Evolutionary conservation across 1,139 yeast species (phyloP).

Genomic region (Pichia sp.): DNA sequence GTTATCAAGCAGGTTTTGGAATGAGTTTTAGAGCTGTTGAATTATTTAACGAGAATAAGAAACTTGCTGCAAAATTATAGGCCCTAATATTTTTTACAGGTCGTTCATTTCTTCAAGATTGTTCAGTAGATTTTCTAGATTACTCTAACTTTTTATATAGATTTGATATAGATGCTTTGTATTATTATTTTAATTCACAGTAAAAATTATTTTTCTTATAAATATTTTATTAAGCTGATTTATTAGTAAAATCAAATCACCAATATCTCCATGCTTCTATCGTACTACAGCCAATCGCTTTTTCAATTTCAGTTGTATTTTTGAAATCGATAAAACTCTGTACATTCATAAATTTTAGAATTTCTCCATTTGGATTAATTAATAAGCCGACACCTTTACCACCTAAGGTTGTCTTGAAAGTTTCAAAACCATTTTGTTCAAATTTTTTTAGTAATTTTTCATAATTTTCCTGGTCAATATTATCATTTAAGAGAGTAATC

Average conservation of each 20-base stretch:
- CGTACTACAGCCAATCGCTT: constrained; percentile 37
- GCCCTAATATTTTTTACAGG: no score
- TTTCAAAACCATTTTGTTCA: constrained; percentile 53
- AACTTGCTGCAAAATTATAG: constrained; percentile 5
- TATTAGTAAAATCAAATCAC: no score
- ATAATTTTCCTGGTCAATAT: constrained; percentile 33
- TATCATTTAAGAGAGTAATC: constrained; percentile 66
- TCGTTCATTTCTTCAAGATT: background rate
- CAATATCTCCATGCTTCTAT: constrained; percentile 55
- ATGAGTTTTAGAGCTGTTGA: constrained; percentile 47
- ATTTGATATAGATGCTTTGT: no score
- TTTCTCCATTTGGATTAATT: constrained; percentile 25
- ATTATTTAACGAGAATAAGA: constrained; percentile 5
- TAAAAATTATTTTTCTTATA: no score
- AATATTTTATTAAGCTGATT: no score
- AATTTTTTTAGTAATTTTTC: constrained; percentile 27
- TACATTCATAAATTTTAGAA: constrained; percentile 25
- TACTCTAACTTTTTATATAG: no score
- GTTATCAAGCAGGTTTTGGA: constrained; percentile 67
- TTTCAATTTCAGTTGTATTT: constrained; percentile 43
- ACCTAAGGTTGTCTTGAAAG: constrained; percentile 80
- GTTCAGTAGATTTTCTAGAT: no score
- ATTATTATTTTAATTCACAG: no score
- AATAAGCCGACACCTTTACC: constrained; percentile 79
- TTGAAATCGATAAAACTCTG: constrained; percentile 35